Conservation (phyloP, 164 flowering plant species). For the Piper longum region DNA sequence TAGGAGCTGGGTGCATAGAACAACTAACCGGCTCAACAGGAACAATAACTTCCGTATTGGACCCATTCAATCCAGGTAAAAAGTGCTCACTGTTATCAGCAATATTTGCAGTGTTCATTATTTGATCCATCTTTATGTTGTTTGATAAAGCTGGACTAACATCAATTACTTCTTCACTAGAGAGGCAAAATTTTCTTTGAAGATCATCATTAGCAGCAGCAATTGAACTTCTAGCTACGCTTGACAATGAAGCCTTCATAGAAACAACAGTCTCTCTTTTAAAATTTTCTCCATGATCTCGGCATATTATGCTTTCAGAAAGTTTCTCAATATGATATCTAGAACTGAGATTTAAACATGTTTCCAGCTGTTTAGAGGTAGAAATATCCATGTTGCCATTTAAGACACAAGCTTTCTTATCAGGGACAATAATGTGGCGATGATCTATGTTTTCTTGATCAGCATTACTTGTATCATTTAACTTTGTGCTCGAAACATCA, state of each 20-base stretch:
- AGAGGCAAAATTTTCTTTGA: slow-evolving; percentile 5
- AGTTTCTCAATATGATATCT: slow-evolving; percentile 11
- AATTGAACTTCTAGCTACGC: slow-evolving; percentile 6
- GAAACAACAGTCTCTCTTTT: slow-evolving; percentile 14
- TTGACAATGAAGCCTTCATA: slow-evolving; percentile 5
- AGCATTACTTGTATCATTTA: too few species aligned
- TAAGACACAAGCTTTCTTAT: not conserved
- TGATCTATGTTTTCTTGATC: too few species aligned
- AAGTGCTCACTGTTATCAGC: too few species aligned
- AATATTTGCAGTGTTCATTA: too few species aligned
- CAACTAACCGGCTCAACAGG: slow-evolving; percentile 45
- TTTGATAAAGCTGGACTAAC: too few species aligned
- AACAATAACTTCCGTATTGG: not conserved
- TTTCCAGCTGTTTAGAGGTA: not conserved
- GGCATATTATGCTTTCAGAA: slow-evolving; percentile 38
- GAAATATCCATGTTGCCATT: not conserved
- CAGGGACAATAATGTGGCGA: not conserved
- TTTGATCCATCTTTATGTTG: too few species aligned
- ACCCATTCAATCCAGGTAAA: too few species aligned
- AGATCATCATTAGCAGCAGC: slow-evolving; percentile 6
- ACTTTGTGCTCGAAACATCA: too few species aligned
- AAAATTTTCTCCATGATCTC: slow-evolving; percentile 14
- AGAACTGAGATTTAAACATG: slow-evolving; percentile 8
- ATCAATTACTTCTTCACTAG: too few species aligned
- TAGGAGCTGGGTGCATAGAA: slow-evolving; percentile 54